phyloP scores from a whole-genome alignment of 805 yeast genomes.

The Sungouiozyma intestinalis region DNA sequence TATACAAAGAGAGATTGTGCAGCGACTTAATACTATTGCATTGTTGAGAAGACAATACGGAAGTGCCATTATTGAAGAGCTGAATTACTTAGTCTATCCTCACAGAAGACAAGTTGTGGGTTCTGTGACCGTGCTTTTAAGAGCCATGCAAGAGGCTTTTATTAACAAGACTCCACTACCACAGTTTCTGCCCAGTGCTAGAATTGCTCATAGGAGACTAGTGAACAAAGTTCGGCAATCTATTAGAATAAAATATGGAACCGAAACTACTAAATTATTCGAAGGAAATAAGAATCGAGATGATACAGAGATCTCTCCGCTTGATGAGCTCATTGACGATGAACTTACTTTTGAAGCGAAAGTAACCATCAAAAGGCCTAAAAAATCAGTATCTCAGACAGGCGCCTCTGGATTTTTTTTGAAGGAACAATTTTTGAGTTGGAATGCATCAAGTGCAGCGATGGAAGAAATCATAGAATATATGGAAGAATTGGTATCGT shows the following conservation, averaged over 20 bases:
- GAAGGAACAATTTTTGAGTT: constrained; percentile 34
- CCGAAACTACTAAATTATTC: not conserved
- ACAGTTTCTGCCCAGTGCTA: constrained; percentile 40
- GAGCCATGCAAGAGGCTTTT: constrained; percentile 37
- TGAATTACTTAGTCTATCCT: constrained; percentile 31
- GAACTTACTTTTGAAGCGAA: not conserved
- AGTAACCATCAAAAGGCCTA: not conserved
- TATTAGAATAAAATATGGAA: constrained; percentile 21
- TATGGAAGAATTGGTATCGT: constrained; percentile 35
- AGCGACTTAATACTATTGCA: constrained; percentile 37
- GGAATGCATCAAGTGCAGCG: constrained; percentile 44
- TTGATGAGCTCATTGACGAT: too few species aligned
- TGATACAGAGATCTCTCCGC: constrained; percentile 9
- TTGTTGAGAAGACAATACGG: constrained; percentile 35
- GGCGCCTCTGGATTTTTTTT: constrained; percentile 23
- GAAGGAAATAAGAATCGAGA: not conserved
- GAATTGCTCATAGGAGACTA: constrained; percentile 37
- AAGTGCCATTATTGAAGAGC: constrained; percentile 36
- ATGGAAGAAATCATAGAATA: constrained; percentile 41
- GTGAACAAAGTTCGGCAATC: constrained; percentile 35
- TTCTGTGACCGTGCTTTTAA: constrained; percentile 30
- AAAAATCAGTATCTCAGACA: not conserved
- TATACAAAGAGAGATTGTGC: constrained; percentile 36
- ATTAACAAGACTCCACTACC: constrained; percentile 38
- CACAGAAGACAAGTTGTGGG: constrained; percentile 38